Base-by-base conservation (phyloP, 2,329 filamentous ascomycete species). In the Sclerotinia nivalis region DNA sequence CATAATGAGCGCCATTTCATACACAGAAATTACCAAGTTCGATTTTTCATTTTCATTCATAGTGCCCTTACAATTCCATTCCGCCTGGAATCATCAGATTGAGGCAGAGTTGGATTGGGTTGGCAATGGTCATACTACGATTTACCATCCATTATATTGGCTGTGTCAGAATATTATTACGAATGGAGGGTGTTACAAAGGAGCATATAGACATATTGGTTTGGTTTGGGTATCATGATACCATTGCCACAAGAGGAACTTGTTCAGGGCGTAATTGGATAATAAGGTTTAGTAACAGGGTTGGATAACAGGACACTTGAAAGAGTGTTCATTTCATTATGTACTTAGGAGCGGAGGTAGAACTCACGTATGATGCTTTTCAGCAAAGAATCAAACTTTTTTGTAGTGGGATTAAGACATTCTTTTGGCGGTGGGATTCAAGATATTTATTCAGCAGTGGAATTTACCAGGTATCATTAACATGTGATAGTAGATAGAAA, bases 131-230 rank as follows among this genome's bases (percentile, higher is more conserved):
- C 56, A 25, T 18, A n/a, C 7, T 25, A 20, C 31, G 1, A 54
- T 28, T 60, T 49, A 9, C 43, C 59, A 62, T 62, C 59, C 59
- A 49, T 49, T n/a, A n/a, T 22, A n/a, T 62, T 62, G 59, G 59
- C 10, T 62, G 43, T 49, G 43, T 62, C 1, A 8, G 12, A 7
- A 50, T 2, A 50, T n/a, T 28, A n/a, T 62, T 37, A 62, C 43
- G 12, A 62, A 34, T 22, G 28, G 43, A 31, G 20, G 20, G 20
- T 13, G 34, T 47, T 13, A 45, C 3, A 20, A 28, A 47, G 20
- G 40, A 60, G 15, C 25, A 31, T 47, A 22, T 13, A 15, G 18
- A n/a, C n/a, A 28, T 59, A 6, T 62, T 1, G 28, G 6, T 49
- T 0, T 7, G 18, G 52, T 12, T 55, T 55, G 52, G 52, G 52